Evolutionary conservation across 2,329 filamentous ascomycete species (phyloP), one percentile per base, ranked within the genome.

Genomic region (Colletotrichum endophyticum): DNA sequence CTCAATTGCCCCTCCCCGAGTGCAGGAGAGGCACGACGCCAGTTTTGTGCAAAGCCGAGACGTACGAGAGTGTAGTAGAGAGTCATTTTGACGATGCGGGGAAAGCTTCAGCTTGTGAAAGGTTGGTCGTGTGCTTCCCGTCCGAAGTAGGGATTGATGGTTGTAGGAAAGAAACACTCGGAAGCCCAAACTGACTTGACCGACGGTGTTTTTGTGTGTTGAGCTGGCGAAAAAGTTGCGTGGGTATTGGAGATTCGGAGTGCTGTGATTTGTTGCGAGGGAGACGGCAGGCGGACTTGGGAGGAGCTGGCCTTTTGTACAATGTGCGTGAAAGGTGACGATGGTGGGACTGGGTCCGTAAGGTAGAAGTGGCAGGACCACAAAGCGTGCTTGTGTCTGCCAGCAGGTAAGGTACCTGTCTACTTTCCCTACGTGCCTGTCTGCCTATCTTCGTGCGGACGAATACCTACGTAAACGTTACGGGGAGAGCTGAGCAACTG

Each of bases 21-120:
- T 22, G 16, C 61, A 15, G 28, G 19, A 63, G 62, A 30, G 30
- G 15, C 53, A 27, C 49, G 25, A 27, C 28, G 25, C 25, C 36
- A n/a, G 63, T 4, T 4, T 4, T 30, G 8, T n/a, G 22, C n/a
- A 53, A 27, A 22, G 15, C 30, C 11, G 22, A 72, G 53, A 82
- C 88, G 70, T 84, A 90, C 89, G 78, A 91, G 84, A 75, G 87
- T 89, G 85, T 90, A 91, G 86, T 91, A 91, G 83, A 91, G 89
- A 84, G 89, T 91, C 89, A 91, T 91, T 71, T 82, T 89, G 85
- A 82, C 27, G 19, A 22, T 78, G 76, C 64, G 77, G 77, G 70
- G 77, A 72, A 73, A 22, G 74, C 73, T 76, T 67, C 32, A 34
- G 69, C 66, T 74, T 39, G 22, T 66, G 16, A 59, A 53, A 66